Evolutionary conservation across 768 basidiomycete species (phyloP).

Genomic region (Naganishia kalamii): DNA sequence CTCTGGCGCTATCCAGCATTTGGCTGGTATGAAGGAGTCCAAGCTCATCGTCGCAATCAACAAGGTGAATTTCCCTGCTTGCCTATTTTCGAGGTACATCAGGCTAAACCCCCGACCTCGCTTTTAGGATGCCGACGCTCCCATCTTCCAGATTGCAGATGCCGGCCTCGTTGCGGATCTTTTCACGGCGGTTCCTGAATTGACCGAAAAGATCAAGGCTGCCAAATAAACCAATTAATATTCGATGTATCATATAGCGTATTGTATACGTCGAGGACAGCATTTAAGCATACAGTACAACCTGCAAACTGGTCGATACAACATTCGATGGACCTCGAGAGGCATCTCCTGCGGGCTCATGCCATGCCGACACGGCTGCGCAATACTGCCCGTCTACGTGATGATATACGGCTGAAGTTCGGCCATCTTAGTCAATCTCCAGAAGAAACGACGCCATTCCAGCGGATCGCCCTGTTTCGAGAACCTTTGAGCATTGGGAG

Average conservation of each 20-base stretch:
- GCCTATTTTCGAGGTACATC: neutral
- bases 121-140: constrained; percentile 82
- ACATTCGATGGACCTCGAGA: too few species aligned
- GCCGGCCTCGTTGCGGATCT: constrained; percentile 88
- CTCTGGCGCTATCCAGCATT: constrained; percentile 96
- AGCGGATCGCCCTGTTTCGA: constrained; percentile 22
- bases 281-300: neutral
- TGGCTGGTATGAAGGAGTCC: constrained; percentile 99
- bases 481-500: neutral
- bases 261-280: neutral
- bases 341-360: too few species aligned
- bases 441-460: constrained; percentile 26
- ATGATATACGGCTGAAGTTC: constrained; percentile 9
- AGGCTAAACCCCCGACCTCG: neutral
- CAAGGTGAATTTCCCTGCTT: constrained; percentile 60
- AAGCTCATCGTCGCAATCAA: constrained; percentile 97
- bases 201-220: constrained; percentile 75
- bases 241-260: neutral
- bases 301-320: too few species aligned
- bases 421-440: constrained; percentile 15
- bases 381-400: too few species aligned
- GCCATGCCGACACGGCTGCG: too few species aligned
- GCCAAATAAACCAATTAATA: constrained; percentile 27
- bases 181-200: constrained; percentile 82
- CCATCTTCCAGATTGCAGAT: constrained; percentile 98